These are phyloP conservation scores for Coprinopsis sp. DNA, from an alignment of 768 basidiomycete species.

Conservation along the genomic window DNA sequence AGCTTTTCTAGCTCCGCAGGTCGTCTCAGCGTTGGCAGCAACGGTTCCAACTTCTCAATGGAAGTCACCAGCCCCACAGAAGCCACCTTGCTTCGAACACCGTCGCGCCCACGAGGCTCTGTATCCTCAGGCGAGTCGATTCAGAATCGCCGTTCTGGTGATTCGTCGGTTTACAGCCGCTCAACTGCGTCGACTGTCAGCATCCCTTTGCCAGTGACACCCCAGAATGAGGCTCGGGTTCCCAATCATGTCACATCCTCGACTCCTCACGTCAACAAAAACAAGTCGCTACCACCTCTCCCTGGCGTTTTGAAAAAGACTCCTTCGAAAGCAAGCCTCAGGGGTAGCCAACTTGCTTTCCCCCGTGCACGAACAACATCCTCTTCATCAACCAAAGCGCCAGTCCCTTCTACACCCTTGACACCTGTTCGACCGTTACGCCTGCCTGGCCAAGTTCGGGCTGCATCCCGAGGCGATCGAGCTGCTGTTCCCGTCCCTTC, in stretches of 20 bases:
- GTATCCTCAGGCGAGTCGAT: conserved; percentile 2
- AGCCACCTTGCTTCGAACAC: background rate
- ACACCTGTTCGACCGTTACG: conserved; percentile 27
- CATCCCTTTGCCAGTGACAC: conserved; percentile 30
- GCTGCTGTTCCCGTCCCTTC: conserved; percentile 32
- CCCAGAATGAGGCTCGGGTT: conserved; percentile 20
- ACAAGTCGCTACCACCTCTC: conserved; percentile 35
- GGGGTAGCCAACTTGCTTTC: conserved; percentile 14
- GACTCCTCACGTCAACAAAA: conserved; percentile 20
- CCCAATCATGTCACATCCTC: conserved; percentile 11
- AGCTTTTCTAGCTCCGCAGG: conserved; percentile 6
- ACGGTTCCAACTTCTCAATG: conserved; percentile 16
- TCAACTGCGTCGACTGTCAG: conserved; percentile 33
- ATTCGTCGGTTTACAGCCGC: conserved; percentile 21
- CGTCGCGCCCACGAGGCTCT: conserved; percentile 11
- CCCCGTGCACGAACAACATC: conserved; percentile 22
- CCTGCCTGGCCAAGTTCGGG: conserved; percentile 22
- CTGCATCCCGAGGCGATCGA: conserved; percentile 21
- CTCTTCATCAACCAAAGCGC: conserved; percentile 10
- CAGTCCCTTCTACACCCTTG: conserved; percentile 15
- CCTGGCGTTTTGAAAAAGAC: conserved; percentile 19
- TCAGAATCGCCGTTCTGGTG: conserved; percentile 12
- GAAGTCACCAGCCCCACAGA: conserved; percentile 20
- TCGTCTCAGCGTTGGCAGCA: conserved; percentile 4
- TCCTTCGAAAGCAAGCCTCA: conserved; percentile 7